Evolutionary conservation across 768 basidiomycete genomes (phyloP).

Genomic region (Termitomyces eurrhizus): DNA sequence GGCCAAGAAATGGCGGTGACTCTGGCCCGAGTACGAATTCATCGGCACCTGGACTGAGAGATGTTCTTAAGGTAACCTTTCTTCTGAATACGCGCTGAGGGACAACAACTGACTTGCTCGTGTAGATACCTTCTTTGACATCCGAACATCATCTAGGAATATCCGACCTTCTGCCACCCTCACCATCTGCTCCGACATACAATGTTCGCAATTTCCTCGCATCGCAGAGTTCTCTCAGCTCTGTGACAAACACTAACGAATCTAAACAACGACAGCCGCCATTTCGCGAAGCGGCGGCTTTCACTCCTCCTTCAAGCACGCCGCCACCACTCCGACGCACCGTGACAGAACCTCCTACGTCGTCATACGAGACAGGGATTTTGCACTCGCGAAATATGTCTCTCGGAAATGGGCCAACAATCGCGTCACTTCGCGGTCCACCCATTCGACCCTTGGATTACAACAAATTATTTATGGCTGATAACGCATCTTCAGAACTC

Average conservation of each 20-base stretch:
- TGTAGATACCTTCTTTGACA: slow-evolving; percentile 60
- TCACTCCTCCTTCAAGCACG: slow-evolving; percentile 26
- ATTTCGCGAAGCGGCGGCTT: slow-evolving; percentile 19
- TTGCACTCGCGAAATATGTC: slow-evolving; percentile 16
- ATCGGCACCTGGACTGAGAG: slow-evolving; percentile 60
- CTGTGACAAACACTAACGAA: slow-evolving; percentile 15
- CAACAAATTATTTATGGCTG: slow-evolving; percentile 44
- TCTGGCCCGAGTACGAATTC: slow-evolving; percentile 31
- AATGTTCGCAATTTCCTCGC: slow-evolving; percentile 32
- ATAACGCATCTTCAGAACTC: slow-evolving; percentile 65
- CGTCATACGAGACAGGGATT: slow-evolving; percentile 12
- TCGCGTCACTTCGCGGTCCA: slow-evolving; percentile 33
- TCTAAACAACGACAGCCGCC: slow-evolving; percentile 18
- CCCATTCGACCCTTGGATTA: slow-evolving; percentile 70
- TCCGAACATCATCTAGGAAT: slow-evolving; percentile 70
- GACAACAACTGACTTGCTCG: neutral
- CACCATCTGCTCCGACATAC: slow-evolving; percentile 48
- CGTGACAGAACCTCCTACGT: slow-evolving; percentile 15
- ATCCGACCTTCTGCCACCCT: slow-evolving; percentile 69
- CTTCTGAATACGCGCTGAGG: neutral
- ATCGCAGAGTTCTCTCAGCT: slow-evolving; percentile 35
- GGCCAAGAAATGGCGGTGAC: slow-evolving; percentile 48
- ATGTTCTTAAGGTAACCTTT: slow-evolving; percentile 60
- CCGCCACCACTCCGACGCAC: slow-evolving; percentile 24
- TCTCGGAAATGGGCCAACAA: slow-evolving; percentile 24